Conservation (phyloP, 139 green algal species). For the Raphidocelis subcapitata region DNA sequence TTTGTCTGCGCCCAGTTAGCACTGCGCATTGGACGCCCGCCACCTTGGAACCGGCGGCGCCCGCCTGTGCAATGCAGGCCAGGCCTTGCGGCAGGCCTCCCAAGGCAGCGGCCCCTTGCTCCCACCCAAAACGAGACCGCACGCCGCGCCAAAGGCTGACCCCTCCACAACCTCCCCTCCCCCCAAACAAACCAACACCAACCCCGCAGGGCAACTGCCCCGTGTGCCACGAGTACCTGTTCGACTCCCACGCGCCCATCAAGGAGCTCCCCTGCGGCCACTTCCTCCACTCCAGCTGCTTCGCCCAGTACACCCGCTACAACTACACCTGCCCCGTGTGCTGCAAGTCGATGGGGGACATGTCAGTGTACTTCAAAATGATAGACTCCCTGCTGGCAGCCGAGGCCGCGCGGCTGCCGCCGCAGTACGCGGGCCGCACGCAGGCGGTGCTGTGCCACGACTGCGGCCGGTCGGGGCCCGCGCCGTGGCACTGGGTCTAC, state of each 20-base stretch:
- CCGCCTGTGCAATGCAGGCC: too few species aligned
- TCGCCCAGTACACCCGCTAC: slow-evolving; percentile 84
- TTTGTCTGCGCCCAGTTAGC: too few species aligned
- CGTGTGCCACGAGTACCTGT: slow-evolving; percentile 95
- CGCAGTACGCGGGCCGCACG: slow-evolving; percentile 56
- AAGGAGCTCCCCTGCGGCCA: slow-evolving; percentile 96
- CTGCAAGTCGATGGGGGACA: slow-evolving; percentile 93
- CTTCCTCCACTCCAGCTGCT: slow-evolving; percentile 96
- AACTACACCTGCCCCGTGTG: slow-evolving; percentile 96
- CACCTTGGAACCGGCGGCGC: too few species aligned
- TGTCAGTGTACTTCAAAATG: slow-evolving; percentile 98
- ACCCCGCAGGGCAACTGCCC: slow-evolving; percentile 91
- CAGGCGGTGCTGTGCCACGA: slow-evolving; percentile 96
- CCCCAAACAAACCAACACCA: too few species aligned
- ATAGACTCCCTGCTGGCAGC: slow-evolving; percentile 86
- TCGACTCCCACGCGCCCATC: slow-evolving; percentile 81
- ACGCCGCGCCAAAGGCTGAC: too few species aligned
- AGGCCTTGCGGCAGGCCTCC: too few species aligned
- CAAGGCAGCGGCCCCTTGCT: too few species aligned
- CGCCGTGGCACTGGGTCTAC: slow-evolving; percentile 95
- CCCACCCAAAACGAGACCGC: too few species aligned
- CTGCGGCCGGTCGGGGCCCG: slow-evolving; percentile 66
- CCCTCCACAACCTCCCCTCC: too few species aligned
- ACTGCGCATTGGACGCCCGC: too few species aligned
- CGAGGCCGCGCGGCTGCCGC: slow-evolving; percentile 62